A percentile compares a stretch with the other conserved stretches of the same genome.
phyloP scores from a whole-genome alignment of 1,139 yeast species.

The Magnusiomyces paraingens region DNA sequence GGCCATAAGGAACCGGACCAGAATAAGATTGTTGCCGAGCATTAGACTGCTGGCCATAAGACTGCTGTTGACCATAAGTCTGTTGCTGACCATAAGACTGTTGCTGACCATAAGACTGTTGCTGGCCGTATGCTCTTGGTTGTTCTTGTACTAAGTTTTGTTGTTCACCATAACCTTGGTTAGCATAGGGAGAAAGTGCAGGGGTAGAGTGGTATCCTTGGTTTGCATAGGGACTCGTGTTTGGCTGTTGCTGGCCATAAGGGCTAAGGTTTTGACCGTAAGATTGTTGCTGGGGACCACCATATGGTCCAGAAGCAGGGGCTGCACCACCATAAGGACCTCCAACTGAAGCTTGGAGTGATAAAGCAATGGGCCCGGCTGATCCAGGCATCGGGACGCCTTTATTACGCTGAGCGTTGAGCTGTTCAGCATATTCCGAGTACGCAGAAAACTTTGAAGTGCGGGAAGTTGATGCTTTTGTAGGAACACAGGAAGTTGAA shows the following conservation, averaged over 20 bases:
- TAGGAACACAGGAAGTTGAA: slow-evolving; percentile 27
- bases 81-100: too few species aligned
- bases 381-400: slow-evolving; percentile 12
- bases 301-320: slow-evolving; percentile 1
- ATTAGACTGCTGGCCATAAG: slow-evolving; percentile 25
- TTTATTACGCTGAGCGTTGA: slow-evolving; percentile 16
- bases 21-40: slow-evolving; percentile 33
- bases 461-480: slow-evolving; percentile 21
- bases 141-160: too few species aligned
- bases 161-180: too few species aligned
- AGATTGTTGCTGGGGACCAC: not conserved
- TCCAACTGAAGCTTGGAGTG: not conserved
- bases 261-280: not conserved
- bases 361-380: slow-evolving; percentile 18
- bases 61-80: too few species aligned
- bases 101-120: not conserved
- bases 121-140: too few species aligned
- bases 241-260: not conserved
- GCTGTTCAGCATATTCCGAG: slow-evolving; percentile 30
- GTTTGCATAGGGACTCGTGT: too few species aligned
- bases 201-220: too few species aligned
- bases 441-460: slow-evolving; percentile 33
- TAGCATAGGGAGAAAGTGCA: too few species aligned
- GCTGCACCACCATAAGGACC: slow-evolving; percentile 38
- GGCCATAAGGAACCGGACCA: slow-evolving; percentile 13